Conservation (phyloP, 176 grass and related monocot genomes). For the Chrysopogon serrulatus region DNA sequence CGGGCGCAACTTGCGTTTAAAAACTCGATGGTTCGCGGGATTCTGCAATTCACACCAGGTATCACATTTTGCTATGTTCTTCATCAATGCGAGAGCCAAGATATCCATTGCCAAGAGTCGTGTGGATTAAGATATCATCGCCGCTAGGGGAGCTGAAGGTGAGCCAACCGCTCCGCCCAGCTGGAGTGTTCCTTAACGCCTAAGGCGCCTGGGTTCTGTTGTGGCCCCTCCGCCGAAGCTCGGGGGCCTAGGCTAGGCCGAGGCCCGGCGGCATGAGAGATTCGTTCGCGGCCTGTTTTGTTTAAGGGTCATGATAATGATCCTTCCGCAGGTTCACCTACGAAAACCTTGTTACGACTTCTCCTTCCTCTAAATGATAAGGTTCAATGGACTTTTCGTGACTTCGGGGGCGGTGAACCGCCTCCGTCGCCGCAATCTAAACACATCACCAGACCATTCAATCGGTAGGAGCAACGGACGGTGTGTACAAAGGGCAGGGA, state of each 20-base stretch:
- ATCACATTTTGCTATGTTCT: constrained; percentile 63
- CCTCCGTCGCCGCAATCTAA: neutral
- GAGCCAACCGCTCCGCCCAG: too few species aligned
- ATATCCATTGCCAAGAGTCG: constrained; percentile 65
- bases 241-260: too few species aligned
- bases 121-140: too few species aligned
- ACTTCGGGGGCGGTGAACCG: neutral
- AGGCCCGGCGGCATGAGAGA: too few species aligned
- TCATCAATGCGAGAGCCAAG: constrained; percentile 58
- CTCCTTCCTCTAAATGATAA: constrained; percentile 61
- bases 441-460: constrained; percentile 20
- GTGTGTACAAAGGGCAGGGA: neutral
- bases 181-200: too few species aligned
- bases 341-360: constrained; percentile 65
- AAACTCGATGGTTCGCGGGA: constrained; percentile 66
- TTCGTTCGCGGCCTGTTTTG: too few species aligned
- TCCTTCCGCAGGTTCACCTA: constrained; percentile 57
- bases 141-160: too few species aligned
- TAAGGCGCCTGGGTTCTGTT: too few species aligned
- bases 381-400: constrained; percentile 35
- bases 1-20: constrained; percentile 72
- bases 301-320: constrained; percentile 20
- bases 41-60: constrained; percentile 66
- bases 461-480: neutral
- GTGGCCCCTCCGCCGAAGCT: too few species aligned